Base-by-base conservation (phyloP, 352 stramenopile species). In the Phytopythium sindhum region DNA sequence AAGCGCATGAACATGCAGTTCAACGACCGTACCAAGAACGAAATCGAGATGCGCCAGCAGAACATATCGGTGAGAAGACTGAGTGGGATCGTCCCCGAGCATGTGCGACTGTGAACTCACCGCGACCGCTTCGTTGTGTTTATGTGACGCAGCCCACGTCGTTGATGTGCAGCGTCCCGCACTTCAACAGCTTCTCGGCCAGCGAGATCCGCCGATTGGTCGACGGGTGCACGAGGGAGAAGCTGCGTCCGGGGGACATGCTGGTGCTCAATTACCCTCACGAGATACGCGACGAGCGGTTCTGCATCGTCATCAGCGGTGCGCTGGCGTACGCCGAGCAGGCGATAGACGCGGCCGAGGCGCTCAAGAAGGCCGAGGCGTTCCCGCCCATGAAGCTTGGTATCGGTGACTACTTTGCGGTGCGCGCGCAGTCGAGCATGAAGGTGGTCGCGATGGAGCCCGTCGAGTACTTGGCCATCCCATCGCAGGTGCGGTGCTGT, bases 1-100 rank as follows among this genome's bases (percentile, higher is more conserved):
- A 91, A 91, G 64, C 67, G 77, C 37, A 90, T 91, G 81, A 89
- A 93, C 62, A 84, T 88, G 78, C 73, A 90, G 61, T 84, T 89
- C 51, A 89, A 89, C 53, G 68, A 84, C 63, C 79, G 78, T 50
- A 88, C 75, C 21, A 88, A 89, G 67, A 90, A 89, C 63, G 84
- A 93, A 62, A 93, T 93, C 55, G 80, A 93, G 67, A 57, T 88
- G 3, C 80, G 79, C 1, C 84, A 93, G 60, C 81, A 93, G 31
- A 86, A 90, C 55, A 93, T 91, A 63, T 80, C 81, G 69, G 84
- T 89, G 48, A 15, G 68, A 63, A 56, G 6, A 37, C 31, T 1
- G 17, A 44, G 23, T 29, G n/a, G 11, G 24, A 33, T 31, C 19
- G 44, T 31, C 19, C 28, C 44, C 5, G 15, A 21, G 17, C 61